A percentile compares a stretch with the other conserved stretches of the same genome.
Conservation (phyloP, 177 flowering plant species). For the Telopea speciosissima region DNA sequence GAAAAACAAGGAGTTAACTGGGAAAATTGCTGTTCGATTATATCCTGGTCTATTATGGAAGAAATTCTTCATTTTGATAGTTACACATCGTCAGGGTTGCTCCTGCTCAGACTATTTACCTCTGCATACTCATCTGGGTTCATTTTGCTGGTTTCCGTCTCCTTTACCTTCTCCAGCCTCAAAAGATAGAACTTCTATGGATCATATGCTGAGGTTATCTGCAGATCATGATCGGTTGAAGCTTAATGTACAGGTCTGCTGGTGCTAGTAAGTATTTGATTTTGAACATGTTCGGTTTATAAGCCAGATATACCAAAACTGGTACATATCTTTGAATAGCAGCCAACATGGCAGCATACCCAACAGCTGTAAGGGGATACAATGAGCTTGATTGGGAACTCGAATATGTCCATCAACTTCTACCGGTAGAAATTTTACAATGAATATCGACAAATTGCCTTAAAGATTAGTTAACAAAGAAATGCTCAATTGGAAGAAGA, state of each 20-base stretch:
- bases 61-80: background rate
- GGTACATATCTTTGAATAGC: conserved; percentile 93
- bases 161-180: conserved; percentile 87
- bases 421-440: no score
- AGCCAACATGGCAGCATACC: conserved; percentile 78
- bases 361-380: no score
- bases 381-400: no score
- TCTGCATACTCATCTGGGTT: conserved; percentile 35
- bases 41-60: background rate
- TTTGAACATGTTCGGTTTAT: background rate
- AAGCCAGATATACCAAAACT: conserved; percentile 46
- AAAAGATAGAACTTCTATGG: conserved; percentile 76
- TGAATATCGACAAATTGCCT: no score
- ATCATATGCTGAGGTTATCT: conserved; percentile 93
- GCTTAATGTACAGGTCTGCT: background rate
- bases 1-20: conserved; percentile 1
- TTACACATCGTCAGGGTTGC: conserved; percentile 1
- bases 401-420: no score
- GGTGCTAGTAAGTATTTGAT: background rate
- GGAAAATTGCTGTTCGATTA: background rate
- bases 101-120: conserved; percentile 15
- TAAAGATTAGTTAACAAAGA: no score
- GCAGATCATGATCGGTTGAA: conserved; percentile 8
- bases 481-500: no score
- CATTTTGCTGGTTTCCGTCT: conserved; percentile 53